Percentiles rank a stretch among this genome's conserved stretches.
phyloP scores from a whole-genome alignment of 345 rosid species.

The Pistacia atlantica region DNA sequence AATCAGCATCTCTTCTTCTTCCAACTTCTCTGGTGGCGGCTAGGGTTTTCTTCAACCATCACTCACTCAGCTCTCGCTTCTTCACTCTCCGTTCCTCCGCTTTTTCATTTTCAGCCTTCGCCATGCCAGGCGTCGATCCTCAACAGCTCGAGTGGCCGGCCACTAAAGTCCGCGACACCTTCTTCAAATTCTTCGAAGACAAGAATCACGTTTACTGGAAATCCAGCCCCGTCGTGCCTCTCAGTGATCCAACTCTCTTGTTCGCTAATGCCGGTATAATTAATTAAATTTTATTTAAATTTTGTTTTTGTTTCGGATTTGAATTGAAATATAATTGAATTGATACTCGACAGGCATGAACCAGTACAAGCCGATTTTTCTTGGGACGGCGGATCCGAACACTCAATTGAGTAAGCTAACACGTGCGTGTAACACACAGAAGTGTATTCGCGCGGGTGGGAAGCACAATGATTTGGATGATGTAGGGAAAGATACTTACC shows the following conservation, averaged over 20 bases:
- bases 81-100: neutral
- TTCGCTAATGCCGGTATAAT: slow-evolving; percentile 88
- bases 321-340: neutral
- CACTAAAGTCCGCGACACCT: slow-evolving; percentile 73
- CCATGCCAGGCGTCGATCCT: slow-evolving; percentile 6
- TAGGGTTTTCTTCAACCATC: neutral
- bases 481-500: slow-evolving; percentile 97
- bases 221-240: slow-evolving; percentile 94
- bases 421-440: slow-evolving; percentile 90
- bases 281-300: neutral
- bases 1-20: slow-evolving; percentile 3
- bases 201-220: slow-evolving; percentile 77
- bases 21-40: slow-evolving; percentile 6
- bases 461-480: slow-evolving; percentile 98
- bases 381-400: slow-evolving; percentile 90
- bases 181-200: slow-evolving; percentile 61
- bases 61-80: neutral
- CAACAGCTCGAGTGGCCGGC: slow-evolving; percentile 60
- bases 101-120: neutral
- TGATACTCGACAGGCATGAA: slow-evolving; percentile 70
- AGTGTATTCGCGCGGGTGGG: slow-evolving; percentile 98
- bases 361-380: slow-evolving; percentile 88
- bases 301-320: neutral
- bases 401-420: slow-evolving; percentile 69
- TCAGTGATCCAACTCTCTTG: slow-evolving; percentile 88